Base-by-base conservation (phyloP, 2,329 filamentous ascomycete genomes). In the Ophioceras dolichostomum region DNA sequence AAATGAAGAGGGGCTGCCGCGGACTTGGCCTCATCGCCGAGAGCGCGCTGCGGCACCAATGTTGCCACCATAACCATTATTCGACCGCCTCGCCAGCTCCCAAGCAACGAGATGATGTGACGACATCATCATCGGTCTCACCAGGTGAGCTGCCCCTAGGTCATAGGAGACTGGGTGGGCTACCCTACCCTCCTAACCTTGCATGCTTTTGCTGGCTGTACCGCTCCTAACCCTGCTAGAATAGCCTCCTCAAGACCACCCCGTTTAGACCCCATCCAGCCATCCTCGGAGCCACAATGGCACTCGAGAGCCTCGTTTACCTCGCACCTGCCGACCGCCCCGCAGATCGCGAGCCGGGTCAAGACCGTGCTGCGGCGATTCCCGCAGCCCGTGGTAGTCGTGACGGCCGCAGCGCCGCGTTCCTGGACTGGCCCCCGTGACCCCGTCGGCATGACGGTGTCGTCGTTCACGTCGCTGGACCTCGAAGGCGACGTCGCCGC, bases 401-500 rank as follows among this genome's bases (percentile, higher is more conserved):
- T 69, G 48, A 74, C 70, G 4, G 30, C 30, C 10, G 36, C 36
- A 7, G 36, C 29, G 12, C 12, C 29, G 29, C 45, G 3, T 43
- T 48, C 2, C 41, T 47, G 4, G 41, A 43, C 17, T 56, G 68
- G 17, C 51, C 57, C n/a, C 52, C 58, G n/a, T 8, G 39, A 44
- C 43, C 50, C 22, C 17, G 18, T 65, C 22, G 72, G 64, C 34
- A 71, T 76, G 64, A 76, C 73, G 22, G 70, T 75, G 59, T 76
- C 73, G 6, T 75, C 70, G 2, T 67, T 77, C 43, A 71, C 71
- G 3, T 73, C 70, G 0, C 54, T 77, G 19, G 63, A 67, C 13
- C 58, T 76, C 14, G 45, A 49, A n/a, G 35, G 28, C 19, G 70
- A 71, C 0, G 59, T 54, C 19, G 70, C 71, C 1, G 56, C 70